Percentiles rank a stretch among this genome's conserved stretches.
Conservation (phyloP, 2,329 filamentous ascomycete species). For the Fusarium zealandicum region DNA sequence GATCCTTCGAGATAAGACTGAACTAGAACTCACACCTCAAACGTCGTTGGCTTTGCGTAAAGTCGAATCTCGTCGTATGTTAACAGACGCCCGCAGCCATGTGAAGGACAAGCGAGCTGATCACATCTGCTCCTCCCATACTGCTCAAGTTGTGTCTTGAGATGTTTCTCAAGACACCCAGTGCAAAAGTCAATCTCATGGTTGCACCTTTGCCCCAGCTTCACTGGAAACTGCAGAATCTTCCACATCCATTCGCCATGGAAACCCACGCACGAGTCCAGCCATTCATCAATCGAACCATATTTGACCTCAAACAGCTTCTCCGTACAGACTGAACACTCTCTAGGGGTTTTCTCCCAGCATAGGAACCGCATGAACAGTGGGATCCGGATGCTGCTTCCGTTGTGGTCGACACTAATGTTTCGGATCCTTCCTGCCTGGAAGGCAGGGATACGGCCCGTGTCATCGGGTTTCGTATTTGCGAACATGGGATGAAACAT, state of each 20-base stretch:
- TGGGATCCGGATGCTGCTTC: neutral
- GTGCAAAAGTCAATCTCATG: slow-evolving; percentile 19
- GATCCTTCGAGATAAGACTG: neutral
- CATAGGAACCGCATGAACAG: slow-evolving; percentile 6
- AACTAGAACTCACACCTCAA: slow-evolving; percentile 3
- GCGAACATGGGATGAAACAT: neutral
- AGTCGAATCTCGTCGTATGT: slow-evolving; percentile 9
- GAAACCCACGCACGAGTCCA: neutral
- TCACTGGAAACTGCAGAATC: slow-evolving; percentile 10
- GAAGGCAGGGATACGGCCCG: neutral
- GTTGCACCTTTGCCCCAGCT: slow-evolving; percentile 1
- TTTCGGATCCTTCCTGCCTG: neutral
- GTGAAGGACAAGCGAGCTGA: slow-evolving; percentile 6
- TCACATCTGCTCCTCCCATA: slow-evolving; percentile 12
- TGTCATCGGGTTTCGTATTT: neutral
- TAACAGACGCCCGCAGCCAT: slow-evolving; percentile 1
- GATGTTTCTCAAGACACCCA: neutral
- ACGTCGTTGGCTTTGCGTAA: slow-evolving; percentile 8
- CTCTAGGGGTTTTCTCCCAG: neutral
- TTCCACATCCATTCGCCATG: slow-evolving; percentile 23
- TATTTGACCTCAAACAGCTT: slow-evolving; percentile 9
- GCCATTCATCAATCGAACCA: slow-evolving; percentile 8
- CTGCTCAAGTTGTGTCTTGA: slow-evolving; percentile 6
- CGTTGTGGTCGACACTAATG: slow-evolving; percentile 3
- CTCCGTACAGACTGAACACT: slow-evolving; percentile 12